Evolutionary conservation across 257 asterid genomes (phyloP).

Genomic region (Nicotiana noctiflora): DNA sequence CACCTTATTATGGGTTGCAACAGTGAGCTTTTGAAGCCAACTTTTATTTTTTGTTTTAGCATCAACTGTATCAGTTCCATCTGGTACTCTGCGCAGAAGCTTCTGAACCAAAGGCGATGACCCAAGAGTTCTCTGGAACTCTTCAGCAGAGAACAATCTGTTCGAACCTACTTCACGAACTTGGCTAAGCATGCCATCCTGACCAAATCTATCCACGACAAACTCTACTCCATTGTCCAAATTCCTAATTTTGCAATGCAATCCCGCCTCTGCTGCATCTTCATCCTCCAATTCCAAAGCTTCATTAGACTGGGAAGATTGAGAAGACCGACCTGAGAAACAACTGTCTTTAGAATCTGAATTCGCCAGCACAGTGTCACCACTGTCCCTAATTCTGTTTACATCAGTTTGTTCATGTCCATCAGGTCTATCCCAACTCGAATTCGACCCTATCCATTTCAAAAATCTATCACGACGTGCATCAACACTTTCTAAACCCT

Average conservation of each 20-base stretch:
- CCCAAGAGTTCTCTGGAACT: slow-evolving; percentile 52
- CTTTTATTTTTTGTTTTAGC: slow-evolving; percentile 44
- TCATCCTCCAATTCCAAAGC: slow-evolving; percentile 21
- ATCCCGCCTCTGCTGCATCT: slow-evolving; percentile 25
- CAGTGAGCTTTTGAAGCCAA: slow-evolving; percentile 53
- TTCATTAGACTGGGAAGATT: slow-evolving; percentile 27
- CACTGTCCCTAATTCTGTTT: slow-evolving; percentile 30
- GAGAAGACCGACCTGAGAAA: slow-evolving; percentile 38
- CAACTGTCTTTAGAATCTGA: slow-evolving; percentile 34
- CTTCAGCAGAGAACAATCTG: slow-evolving; percentile 46
- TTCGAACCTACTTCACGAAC: slow-evolving; percentile 54
- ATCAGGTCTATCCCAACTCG: slow-evolving; percentile 22
- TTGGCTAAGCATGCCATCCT: slow-evolving; percentile 35
- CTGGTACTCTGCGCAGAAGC: slow-evolving; percentile 39
- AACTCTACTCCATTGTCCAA: slow-evolving; percentile 50
- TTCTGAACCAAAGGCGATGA: slow-evolving; percentile 53
- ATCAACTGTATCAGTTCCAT: slow-evolving; percentile 19
- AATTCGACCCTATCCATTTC: slow-evolving; percentile 58
- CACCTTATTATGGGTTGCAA: slow-evolving; percentile 26
- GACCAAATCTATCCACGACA: slow-evolving; percentile 31
- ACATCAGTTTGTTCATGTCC: slow-evolving; percentile 26
- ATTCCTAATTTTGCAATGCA: slow-evolving; percentile 32
- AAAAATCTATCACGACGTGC: slow-evolving; percentile 61
- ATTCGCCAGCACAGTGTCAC: slow-evolving; percentile 37
- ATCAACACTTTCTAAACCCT: slow-evolving; percentile 46